Conservation (phyloP, 345 rosid genomes). For the Corchorus capsularis region DNA sequence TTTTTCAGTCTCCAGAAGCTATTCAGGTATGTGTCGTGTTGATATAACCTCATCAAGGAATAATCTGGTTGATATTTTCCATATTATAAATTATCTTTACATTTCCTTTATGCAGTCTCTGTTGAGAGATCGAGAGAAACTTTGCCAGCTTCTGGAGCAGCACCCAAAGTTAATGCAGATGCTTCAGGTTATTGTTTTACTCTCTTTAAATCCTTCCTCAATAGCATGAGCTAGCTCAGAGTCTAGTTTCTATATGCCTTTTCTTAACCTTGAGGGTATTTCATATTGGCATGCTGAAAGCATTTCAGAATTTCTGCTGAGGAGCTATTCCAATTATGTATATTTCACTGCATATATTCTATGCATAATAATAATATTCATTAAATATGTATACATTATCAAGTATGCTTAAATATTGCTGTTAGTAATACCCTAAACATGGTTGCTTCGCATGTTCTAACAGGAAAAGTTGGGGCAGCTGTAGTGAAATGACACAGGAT, state of each 20-base stretch:
- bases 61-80: constrained; percentile 6
- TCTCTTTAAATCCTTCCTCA: background rate
- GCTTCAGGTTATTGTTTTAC: constrained; percentile 74
- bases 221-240: background rate
- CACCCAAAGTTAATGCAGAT: constrained; percentile 96
- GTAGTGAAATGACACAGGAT: constrained; percentile 34
- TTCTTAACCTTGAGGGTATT: background rate
- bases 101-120: constrained; percentile 60
- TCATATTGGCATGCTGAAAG: background rate
- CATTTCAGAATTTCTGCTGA: background rate
- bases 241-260: background rate
- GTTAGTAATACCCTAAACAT: background rate
- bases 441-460: constrained; percentile 30
- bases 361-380: background rate
- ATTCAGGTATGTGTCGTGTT: constrained; percentile 59
- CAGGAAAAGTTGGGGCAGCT: constrained; percentile 86
- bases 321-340: background rate
- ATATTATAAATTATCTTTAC: constrained; percentile 21
- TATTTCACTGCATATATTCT: background rate
- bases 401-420: background rate
- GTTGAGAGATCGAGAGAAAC: constrained; percentile 87
- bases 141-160: constrained; percentile 96
- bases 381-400: background rate
- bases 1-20: constrained; percentile 90
- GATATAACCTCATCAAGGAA: background rate